phyloP scores from a whole-genome alignment of 1,139 yeast species.

The Chernovozyma sophiae-reginae region DNA sequence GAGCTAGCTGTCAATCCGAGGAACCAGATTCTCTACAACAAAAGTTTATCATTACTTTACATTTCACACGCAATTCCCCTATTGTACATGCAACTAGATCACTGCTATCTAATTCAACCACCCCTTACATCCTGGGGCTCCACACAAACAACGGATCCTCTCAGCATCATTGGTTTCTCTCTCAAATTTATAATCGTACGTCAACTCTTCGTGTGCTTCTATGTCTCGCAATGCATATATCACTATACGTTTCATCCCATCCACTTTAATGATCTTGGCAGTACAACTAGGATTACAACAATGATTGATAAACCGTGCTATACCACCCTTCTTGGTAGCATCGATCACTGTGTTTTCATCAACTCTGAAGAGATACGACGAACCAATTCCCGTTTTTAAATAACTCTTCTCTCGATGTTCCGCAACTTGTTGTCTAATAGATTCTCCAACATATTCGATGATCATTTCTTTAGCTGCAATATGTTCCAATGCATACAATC shows the following conservation, averaged over 20 bases:
- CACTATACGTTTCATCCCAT: slow-evolving; percentile 90
- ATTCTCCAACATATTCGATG: slow-evolving; percentile 97
- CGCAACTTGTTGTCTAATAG: slow-evolving; percentile 90
- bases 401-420: slow-evolving; percentile 88
- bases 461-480: slow-evolving; percentile 95
- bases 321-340: slow-evolving; percentile 96
- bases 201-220: slow-evolving; percentile 85
- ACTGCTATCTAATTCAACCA: slow-evolving; percentile 81
- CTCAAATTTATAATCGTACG: slow-evolving; percentile 94
- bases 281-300: slow-evolving; percentile 97
- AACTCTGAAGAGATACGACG: slow-evolving; percentile 85
- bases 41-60: too few relatives aligned
- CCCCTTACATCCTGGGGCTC: slow-evolving; percentile 92
- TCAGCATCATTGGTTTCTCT: slow-evolving; percentile 88
- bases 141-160: slow-evolving; percentile 88
- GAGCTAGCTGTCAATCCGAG: too few relatives aligned
- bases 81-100: too few relatives aligned
- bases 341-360: slow-evolving; percentile 95
- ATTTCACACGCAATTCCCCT: too few relatives aligned
- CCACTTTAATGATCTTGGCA: slow-evolving; percentile 93
- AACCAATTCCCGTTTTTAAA: slow-evolving; percentile 88
- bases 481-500: slow-evolving; percentile 90
- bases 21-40: too few relatives aligned
- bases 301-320: slow-evolving; percentile 93
- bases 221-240: slow-evolving; percentile 90